These are phyloP conservation scores for Inga oerstediana DNA, from an alignment of 306 rosid genomes.

Conservation along the genomic window DNA sequence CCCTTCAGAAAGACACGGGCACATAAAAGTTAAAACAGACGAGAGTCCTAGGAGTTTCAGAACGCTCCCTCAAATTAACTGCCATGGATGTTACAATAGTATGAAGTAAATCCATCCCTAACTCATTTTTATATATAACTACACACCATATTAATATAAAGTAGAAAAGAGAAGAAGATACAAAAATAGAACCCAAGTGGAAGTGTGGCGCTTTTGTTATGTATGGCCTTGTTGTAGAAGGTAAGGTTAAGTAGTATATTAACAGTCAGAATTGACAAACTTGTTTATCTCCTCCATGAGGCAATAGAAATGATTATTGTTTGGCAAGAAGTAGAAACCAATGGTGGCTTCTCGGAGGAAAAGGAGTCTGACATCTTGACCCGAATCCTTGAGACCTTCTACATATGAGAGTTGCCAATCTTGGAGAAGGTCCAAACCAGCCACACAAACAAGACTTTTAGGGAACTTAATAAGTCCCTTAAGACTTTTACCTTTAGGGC, in stretches of 20 bases:
- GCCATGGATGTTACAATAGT: conserved; percentile 50
- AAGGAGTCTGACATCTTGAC: conserved; percentile 52
- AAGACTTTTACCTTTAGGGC: conserved; percentile 50
- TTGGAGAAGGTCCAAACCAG: conserved; percentile 72
- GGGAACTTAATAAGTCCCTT: conserved; percentile 55
- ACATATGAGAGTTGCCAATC: conserved; percentile 75
- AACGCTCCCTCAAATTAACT: conserved; percentile 43
- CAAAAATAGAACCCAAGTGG: conserved; percentile 46
- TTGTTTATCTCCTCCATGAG: conserved; percentile 66
- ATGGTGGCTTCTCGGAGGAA: conserved; percentile 72
- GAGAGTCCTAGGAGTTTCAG: conserved; percentile 31
- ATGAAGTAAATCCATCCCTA: conserved; percentile 44
- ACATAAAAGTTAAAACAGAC: not conserved
- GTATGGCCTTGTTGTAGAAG: conserved; percentile 56
- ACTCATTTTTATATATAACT: conserved; percentile 51
- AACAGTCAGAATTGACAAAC: conserved; percentile 63
- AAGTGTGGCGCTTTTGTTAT: conserved; percentile 63
- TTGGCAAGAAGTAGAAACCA: conserved; percentile 92
- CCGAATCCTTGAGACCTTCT: conserved; percentile 58
- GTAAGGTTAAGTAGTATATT: conserved; percentile 59
- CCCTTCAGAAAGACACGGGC: conserved; percentile 30
- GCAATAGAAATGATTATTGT: conserved; percentile 72
- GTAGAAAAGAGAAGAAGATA: conserved; percentile 30
- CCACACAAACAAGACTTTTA: conserved; percentile 72
- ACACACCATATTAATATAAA: conserved; percentile 54